A percentile compares a stretch with the other conserved stretches of the same genome.
Conservation (phyloP, 768 basidiomycete species). For the Lactifluus pinguis region DNA sequence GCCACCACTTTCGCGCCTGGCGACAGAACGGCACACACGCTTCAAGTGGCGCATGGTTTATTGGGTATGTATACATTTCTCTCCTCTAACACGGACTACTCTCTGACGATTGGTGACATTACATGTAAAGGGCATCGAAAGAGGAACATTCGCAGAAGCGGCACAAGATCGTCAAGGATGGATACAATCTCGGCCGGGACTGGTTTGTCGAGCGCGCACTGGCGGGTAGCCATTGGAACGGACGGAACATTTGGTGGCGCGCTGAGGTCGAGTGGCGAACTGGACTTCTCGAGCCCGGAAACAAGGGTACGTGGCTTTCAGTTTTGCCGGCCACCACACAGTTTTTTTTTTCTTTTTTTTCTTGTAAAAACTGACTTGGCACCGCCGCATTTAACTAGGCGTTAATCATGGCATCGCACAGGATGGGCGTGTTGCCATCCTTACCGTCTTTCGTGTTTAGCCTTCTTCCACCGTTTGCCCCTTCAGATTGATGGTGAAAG, state of each 20-base stretch:
- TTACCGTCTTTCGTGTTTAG: conserved; percentile 51
- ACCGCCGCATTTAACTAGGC: conserved; percentile 32
- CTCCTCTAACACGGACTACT: too few species aligned
- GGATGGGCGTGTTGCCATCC: conserved; percentile 72
- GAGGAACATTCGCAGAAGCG: conserved; percentile 59
- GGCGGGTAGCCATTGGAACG: conserved; percentile 48
- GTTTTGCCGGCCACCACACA: not conserved
- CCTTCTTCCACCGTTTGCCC: too few species aligned
- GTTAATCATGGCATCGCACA: conserved; percentile 76
- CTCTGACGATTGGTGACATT: not conserved
- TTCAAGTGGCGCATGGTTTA: conserved; percentile 75
- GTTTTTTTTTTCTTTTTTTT: not conserved
- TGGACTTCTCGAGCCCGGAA: conserved; percentile 62
- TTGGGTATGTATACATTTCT: conserved; percentile 38
- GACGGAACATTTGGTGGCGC: conserved; percentile 52
- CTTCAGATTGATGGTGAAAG: not conserved
- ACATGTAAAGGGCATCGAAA: conserved; percentile 50
- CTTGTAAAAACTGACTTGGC: not conserved
- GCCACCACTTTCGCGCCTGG: conserved; percentile 86
- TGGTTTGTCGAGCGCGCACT: conserved; percentile 62
- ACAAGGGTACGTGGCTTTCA: conserved; percentile 40
- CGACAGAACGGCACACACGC: conserved; percentile 73
- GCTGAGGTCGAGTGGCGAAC: conserved; percentile 70
- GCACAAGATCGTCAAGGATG: conserved; percentile 68
- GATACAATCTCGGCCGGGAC: conserved; percentile 79